Conservation (phyloP, 2,329 filamentous ascomycete genomes). For the Botrytis byssoidea region DNA sequence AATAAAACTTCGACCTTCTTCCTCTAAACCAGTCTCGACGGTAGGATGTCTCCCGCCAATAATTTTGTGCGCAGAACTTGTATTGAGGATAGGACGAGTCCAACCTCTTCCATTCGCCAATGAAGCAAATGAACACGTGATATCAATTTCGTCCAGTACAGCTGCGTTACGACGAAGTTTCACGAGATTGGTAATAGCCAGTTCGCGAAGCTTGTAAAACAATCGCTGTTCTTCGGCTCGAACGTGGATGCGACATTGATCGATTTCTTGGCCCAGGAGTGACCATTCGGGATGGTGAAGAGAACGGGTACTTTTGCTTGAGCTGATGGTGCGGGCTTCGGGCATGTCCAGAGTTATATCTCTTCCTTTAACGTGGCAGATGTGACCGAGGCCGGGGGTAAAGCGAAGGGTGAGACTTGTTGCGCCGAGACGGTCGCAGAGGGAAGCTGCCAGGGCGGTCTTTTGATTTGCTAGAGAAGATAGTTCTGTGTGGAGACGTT, state of each 20-base stretch:
- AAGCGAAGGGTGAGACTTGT: constrained; percentile 75
- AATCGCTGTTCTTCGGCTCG: constrained; percentile 80
- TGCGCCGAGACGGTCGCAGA: constrained; percentile 62
- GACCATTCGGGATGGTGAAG: constrained; percentile 87
- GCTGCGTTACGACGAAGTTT: constrained; percentile 83
- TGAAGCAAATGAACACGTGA: constrained; percentile 79
- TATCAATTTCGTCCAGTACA: constrained; percentile 92
- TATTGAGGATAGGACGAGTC: constrained; percentile 69
- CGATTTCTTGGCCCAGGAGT: constrained; percentile 72
- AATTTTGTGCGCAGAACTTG: constrained; percentile 67
- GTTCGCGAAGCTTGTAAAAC: constrained; percentile 69
- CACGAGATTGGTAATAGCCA: constrained; percentile 78
- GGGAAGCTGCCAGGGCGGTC: constrained; percentile 53
- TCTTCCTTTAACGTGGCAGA: constrained; percentile 85
- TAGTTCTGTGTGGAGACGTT: constrained; percentile 67
- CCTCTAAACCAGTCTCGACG: constrained; percentile 77
- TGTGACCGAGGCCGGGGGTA: constrained; percentile 83
- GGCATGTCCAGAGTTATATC: constrained; percentile 49
- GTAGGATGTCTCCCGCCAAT: constrained; percentile 88
- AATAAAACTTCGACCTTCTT: constrained; percentile 78
- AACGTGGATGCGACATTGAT: constrained; percentile 75
- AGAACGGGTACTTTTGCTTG: constrained; percentile 79
- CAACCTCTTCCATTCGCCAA: constrained; percentile 74
- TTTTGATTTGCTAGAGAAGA: constrained; percentile 61
- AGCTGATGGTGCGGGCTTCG: constrained; percentile 58